phyloP scores from a whole-genome alignment of 2,329 filamentous ascomycete genomes.

The Diaporthe aspalathi region DNA sequence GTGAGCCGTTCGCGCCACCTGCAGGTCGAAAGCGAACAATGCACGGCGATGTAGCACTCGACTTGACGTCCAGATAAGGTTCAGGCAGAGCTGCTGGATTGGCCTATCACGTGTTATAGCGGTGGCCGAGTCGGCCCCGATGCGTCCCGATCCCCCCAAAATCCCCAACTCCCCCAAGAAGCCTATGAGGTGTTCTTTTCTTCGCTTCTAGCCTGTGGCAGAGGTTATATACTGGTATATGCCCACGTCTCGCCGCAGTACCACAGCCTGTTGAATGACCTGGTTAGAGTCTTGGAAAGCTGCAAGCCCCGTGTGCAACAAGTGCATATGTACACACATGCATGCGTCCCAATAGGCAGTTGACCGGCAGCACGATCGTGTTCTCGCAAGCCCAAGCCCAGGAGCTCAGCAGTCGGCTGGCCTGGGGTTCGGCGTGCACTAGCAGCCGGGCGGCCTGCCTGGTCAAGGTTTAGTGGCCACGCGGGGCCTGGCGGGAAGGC shows the following conservation, averaged over 20 bases:
- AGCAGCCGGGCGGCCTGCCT: background rate
- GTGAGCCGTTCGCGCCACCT: slow-evolving; percentile 6
- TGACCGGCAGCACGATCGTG: background rate
- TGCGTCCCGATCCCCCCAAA: background rate
- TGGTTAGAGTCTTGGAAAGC: background rate
- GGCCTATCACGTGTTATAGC: slow-evolving; percentile 32
- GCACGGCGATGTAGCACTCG: background rate
- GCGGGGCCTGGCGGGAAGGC: background rate
- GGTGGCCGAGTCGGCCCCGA: slow-evolving; percentile 18
- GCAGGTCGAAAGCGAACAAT: background rate
- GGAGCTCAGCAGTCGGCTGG: slow-evolving; percentile 15
- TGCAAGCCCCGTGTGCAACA: background rate
- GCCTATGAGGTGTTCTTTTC: background rate
- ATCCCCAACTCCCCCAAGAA: background rate
- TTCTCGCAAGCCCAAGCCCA: background rate
- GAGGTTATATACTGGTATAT: no score
- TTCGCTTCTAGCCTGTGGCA: background rate
- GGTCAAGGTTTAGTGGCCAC: slow-evolving; percentile 14
- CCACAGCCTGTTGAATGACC: no score
- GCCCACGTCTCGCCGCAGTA: no score
- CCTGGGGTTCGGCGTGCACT: background rate
- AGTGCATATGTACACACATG: background rate
- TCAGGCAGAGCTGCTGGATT: slow-evolving; percentile 6
- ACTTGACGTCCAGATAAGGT: slow-evolving; percentile 37
- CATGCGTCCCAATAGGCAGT: no score